phyloP scores from a whole-genome alignment of 306 rosid species.

The Rosa rugosa region DNA sequence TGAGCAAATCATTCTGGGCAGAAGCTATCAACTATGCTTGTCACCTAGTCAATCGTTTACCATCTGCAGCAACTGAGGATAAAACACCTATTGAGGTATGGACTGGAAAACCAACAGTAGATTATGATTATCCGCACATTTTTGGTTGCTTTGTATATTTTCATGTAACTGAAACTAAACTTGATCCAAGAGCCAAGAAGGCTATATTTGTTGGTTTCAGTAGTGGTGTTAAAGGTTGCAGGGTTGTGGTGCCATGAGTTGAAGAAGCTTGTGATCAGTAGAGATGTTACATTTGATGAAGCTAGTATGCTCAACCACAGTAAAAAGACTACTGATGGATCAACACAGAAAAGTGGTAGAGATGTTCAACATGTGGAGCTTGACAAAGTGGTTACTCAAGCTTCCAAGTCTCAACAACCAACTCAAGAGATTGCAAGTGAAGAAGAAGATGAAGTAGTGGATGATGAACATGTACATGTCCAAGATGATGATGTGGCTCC shows the following conservation, averaged over 20 bases:
- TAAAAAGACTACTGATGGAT: rapidly evolving
- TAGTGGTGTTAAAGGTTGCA: background rate
- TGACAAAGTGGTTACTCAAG: background rate
- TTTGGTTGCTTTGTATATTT: too few relatives aligned
- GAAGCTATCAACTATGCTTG: background rate
- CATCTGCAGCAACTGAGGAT: background rate
- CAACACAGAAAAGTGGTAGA: background rate
- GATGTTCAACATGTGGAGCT: background rate
- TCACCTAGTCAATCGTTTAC: background rate
- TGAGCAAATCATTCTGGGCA: background rate
- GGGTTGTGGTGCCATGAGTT: background rate
- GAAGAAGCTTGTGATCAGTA: background rate
- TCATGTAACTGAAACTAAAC: too few relatives aligned
- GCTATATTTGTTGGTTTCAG: background rate
- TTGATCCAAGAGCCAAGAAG: too few relatives aligned
- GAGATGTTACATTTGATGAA: background rate
- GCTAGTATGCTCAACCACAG: background rate
- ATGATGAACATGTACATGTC: background rate
- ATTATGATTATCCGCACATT: background rate
- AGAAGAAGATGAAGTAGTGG: background rate
- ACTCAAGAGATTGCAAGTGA: background rate
- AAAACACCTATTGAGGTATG: constrained; percentile 6
- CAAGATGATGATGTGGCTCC: too few relatives aligned
- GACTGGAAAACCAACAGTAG: background rate
- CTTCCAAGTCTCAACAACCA: background rate